Conservation (phyloP, 345 rosid species). For the Isatis tinctoria region DNA sequence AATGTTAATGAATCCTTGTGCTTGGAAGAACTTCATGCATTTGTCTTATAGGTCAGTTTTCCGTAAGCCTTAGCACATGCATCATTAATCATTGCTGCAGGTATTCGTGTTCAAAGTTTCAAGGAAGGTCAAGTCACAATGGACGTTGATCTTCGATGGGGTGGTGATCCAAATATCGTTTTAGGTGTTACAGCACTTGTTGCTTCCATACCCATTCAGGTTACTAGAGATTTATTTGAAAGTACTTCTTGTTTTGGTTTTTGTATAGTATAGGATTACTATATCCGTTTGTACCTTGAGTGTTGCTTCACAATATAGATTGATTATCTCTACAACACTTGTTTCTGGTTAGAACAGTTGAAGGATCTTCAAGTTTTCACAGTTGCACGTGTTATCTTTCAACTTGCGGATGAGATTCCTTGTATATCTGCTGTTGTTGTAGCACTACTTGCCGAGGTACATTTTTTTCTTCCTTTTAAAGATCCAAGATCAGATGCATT, state of each 20-base stretch:
- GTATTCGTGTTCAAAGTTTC: slow-evolving; percentile 96
- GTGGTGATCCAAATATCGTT: slow-evolving; percentile 97
- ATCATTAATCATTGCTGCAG: slow-evolving; percentile 42
- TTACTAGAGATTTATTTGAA: slow-evolving; percentile 22
- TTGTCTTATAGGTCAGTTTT: neutral
- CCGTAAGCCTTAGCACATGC: neutral
- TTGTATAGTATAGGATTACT: neutral
- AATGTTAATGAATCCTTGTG: neutral
- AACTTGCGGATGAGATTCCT: slow-evolving; percentile 97
- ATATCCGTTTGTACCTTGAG: neutral
- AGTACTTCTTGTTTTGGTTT: neutral
- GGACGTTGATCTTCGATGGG: slow-evolving; percentile 98
- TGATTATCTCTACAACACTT: neutral
- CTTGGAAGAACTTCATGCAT: neutral
- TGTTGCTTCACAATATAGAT: neutral
- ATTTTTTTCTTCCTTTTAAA: neutral
- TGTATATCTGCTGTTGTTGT: slow-evolving; percentile 97
- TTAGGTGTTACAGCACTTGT: slow-evolving; percentile 91
- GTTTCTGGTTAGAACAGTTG: slow-evolving; percentile 52
- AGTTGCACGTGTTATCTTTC: slow-evolving; percentile 89
- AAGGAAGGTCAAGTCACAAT: slow-evolving; percentile 92
- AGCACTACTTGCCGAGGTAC: slow-evolving; percentile 94
- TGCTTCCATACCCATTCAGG: slow-evolving; percentile 99
- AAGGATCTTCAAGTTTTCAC: slow-evolving; percentile 98
- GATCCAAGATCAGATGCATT: neutral